Evolutionary conservation across 1,284 basidiomycete species (phyloP), one percentile per base, ranked within the genome.

Genomic region (Hemileia vastatrix): DNA sequence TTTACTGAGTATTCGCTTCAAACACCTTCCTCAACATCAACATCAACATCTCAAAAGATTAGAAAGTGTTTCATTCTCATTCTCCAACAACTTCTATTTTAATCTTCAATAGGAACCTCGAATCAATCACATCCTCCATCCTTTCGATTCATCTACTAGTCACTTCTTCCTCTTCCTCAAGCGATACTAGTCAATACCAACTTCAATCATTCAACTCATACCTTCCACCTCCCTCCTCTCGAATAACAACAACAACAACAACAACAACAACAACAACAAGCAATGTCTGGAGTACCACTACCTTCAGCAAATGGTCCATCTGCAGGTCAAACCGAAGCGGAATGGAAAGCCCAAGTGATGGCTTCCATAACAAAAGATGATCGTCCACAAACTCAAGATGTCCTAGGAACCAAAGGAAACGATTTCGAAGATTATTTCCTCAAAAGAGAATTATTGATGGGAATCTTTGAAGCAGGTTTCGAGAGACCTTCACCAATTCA

Each of bases 401-500:
- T 95, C 59, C 88, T 86, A 32, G 85, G 85, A 4, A 93, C 89
- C 24, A 88, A 90, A 77, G 91, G 91, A 65, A 81, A 85, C 70
- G 89, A 92, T 74, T 95, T 93, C 71, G 92, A 95, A 77, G 86
- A 89, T 72, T 87, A 88, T 81, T 82, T 79, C 69, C 80, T 89
- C 70, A 83, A 85, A 63, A 83, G 87, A 66, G 87, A 88, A 77
- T 82, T 90, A 64, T 81, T 90, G 70, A 90, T 90, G 88, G 88
- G 88, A 65, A 93, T 95, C 74, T 95, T 92, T 73, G 90, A 94
- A 80, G 91, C 90, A 67, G 92, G 91, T 62, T 98, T 97, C 76
- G 94, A 97, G 78, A 85, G 83, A 70, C 94, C 94, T 19, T 93
- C 89, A 23, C 94, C 94, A 57, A 97, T 98, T 76, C 94, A 98